Conservation (phyloP, 371 early-diverging fungal genomes). For the Mucor plumbeus region DNA sequence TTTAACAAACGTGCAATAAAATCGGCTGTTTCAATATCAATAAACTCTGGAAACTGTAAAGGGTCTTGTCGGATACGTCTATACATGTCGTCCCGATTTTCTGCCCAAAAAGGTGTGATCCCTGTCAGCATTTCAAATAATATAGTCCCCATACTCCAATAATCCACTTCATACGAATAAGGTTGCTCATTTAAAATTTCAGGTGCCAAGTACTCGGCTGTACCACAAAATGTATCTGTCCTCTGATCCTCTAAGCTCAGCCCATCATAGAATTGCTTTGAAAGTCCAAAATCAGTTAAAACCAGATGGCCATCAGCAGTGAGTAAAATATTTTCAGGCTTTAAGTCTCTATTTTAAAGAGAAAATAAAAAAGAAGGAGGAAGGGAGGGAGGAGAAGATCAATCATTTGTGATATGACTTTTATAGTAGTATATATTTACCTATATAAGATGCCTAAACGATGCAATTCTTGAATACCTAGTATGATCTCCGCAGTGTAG, state of each 20-base stretch:
- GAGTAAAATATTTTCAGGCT: constrained; percentile 90
- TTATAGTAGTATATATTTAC: constrained; percentile 27
- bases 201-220: constrained; percentile 91
- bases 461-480: constrained; percentile 90
- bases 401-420: background rate
- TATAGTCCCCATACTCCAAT: constrained; percentile 96
- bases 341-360: constrained; percentile 63
- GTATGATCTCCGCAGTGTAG: constrained; percentile 86
- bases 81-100: constrained; percentile 80
- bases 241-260: constrained; percentile 46
- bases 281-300: constrained; percentile 89
- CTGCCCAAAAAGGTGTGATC: constrained; percentile 79
- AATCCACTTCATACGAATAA: constrained; percentile 91
- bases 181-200: constrained; percentile 83
- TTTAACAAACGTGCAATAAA: constrained; percentile 69
- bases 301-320: constrained; percentile 81
- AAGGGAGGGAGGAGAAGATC: background rate
- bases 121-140: constrained; percentile 86
- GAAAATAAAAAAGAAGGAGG: background rate
- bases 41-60: constrained; percentile 69
- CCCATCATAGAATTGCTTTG: constrained; percentile 63
- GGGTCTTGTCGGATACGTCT: constrained; percentile 74
- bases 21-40: constrained; percentile 59
- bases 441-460: constrained; percentile 86
- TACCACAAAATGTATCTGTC: constrained; percentile 94